These are phyloP conservation scores for Geotrichum klebahnii DNA, from an alignment of 1,139 yeast species.

Conservation along the genomic window DNA sequence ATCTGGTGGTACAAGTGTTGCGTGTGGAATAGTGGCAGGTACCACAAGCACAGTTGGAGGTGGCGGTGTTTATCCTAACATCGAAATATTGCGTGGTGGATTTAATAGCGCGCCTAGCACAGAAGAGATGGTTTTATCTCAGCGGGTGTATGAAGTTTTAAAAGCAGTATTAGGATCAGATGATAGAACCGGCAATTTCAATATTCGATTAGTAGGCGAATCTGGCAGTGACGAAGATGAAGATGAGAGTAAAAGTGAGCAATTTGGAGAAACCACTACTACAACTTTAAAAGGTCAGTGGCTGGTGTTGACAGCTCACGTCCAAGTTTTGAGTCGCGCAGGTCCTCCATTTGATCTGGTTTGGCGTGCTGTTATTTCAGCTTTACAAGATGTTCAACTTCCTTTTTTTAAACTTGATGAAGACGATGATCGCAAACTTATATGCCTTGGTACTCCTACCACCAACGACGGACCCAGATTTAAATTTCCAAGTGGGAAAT, in stretches of 20 bases:
- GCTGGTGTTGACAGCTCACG: conserved; percentile 66
- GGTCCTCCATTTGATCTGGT: conserved; percentile 81
- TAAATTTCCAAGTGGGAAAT: conserved; percentile 20
- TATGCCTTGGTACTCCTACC: conserved; percentile 15
- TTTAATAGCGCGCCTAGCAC: conserved; percentile 70
- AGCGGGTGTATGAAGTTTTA: conserved; percentile 54
- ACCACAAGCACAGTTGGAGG: conserved; percentile 45
- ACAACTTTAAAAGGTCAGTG: conserved; percentile 42
- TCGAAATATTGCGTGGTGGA: conserved; percentile 58
- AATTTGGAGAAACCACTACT: conserved; percentile 9
- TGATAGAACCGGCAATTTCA: no score
- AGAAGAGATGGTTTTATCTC: conserved; percentile 83
- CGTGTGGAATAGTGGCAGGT: conserved; percentile 73
- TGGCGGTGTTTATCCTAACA: conserved; percentile 63
- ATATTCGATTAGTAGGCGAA: no score
- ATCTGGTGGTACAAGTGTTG: conserved; percentile 70
- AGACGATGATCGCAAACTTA: conserved; percentile 24
- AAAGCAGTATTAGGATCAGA: no score
- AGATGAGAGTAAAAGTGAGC: conserved; percentile 15
- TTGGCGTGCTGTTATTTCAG: conserved; percentile 64
- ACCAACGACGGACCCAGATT: conserved; percentile 33
- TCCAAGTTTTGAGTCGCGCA: conserved; percentile 72
- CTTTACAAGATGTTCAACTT: conserved; percentile 55
- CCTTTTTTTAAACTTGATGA: conserved; percentile 56
- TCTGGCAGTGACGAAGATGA: conserved; percentile 29